Conservation (phyloP, 2,329 filamentous ascomycete genomes). For the Alternaria conjuncta region DNA sequence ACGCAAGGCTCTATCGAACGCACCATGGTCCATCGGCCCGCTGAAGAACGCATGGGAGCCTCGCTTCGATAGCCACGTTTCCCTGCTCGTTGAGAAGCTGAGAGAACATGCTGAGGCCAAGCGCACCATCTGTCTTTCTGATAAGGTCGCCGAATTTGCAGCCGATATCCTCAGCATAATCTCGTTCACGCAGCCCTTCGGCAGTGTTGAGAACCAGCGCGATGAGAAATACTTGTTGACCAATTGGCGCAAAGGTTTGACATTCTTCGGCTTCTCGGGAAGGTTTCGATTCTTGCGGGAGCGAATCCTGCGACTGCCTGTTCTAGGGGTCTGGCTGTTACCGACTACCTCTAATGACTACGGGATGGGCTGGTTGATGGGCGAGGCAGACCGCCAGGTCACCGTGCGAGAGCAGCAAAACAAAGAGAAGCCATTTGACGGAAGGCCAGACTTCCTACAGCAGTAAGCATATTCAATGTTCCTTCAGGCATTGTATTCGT, state of each 20-base stretch:
- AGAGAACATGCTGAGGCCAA: conserved; percentile 30
- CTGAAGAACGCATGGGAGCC: conserved; percentile 51
- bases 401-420: conserved; percentile 35
- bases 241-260: conserved; percentile 48
- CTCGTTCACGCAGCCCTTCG: conserved; percentile 48
- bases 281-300: conserved; percentile 48
- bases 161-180: conserved; percentile 53
- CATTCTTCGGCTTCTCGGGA: conserved; percentile 47
- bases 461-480: conserved; percentile 20
- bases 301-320: conserved; percentile 34
- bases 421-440: conserved; percentile 24
- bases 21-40: conserved; percentile 48
- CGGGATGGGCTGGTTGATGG: conserved; percentile 50
- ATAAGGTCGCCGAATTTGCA: conserved; percentile 51
- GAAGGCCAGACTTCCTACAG: conserved; percentile 46
- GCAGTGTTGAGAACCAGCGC: conserved; percentile 48
- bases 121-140: conserved; percentile 39
- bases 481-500: neutral
- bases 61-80: conserved; percentile 46
- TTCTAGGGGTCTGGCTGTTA: conserved; percentile 37
- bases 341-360: conserved; percentile 35
- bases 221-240: conserved; percentile 48
- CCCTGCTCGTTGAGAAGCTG: conserved; percentile 44
- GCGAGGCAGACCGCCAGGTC: conserved; percentile 45
- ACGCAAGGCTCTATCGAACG: conserved; percentile 48